Base-by-base conservation (phyloP, 768 basidiomycete genomes). In the Leccinellum luteum region DNA sequence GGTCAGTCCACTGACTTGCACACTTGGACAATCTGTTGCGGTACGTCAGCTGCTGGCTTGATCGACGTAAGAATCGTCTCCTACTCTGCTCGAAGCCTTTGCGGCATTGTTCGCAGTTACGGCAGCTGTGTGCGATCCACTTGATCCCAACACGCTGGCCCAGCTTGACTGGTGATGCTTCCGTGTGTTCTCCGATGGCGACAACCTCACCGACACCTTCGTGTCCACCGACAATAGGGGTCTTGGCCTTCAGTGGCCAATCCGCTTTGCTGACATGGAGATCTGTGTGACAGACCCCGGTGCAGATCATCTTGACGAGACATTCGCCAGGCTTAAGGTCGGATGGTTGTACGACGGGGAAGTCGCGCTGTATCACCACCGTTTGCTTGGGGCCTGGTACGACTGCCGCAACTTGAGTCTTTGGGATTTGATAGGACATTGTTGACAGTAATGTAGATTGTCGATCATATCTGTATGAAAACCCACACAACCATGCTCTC, bases 271-370 rank as follows among this genome's bases (percentile, higher is more conserved):
- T 82, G 27, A 86, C 86, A 64, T 93, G 92, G 14, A 91, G 79
- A 66, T 93, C 92, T 3, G 88, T 90, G 67, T 92, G 90, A 74
- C 92, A 93, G n/a, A 92, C 90, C 55, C 91, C 91, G 6, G 87
- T 85, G 74, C 83, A 86, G 34, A 80, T 78, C 66, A 93, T 77
- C 72, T 89, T 86, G 70, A 93, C 77, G 61, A 92, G 84, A 66
- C 86, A 89, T 72, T 90, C 85, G 48, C 85, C 86, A 1, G 85
- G 85, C 0, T 71, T 73, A 67, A 89, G 86, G 4, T 85, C 76
- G 17, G 76, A 72, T 9, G 25, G 25, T 25, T 76, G 74, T 53
- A 72, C 80, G 62, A 90, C 86, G n/a, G 83, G 86, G 56, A 79
- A 67, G 65, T 86, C 79, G 43, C 58, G 57, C 60, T 59, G 65